A percentile compares a stretch with the other conserved stretches of the same genome.
Evolutionary conservation across 139 green algal genomes (phyloP).

Genomic region (Chlamydomonas schloesseri): DNA sequence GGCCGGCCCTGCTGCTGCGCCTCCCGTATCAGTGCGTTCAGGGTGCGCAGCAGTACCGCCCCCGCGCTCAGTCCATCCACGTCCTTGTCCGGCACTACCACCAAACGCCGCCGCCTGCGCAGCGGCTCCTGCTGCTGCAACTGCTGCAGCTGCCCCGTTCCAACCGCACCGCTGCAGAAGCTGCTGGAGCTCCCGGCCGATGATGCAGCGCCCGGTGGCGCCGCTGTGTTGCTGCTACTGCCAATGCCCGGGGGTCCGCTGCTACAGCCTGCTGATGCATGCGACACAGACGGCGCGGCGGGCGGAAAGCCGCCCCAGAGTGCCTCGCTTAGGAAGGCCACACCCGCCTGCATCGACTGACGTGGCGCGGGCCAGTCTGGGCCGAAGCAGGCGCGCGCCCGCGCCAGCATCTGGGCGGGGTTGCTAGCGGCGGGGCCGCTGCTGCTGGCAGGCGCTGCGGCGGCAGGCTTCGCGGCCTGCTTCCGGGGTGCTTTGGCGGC

Average conservation of each 20-base stretch:
- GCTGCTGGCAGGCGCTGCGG: not conserved
- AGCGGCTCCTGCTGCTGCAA: too few species aligned
- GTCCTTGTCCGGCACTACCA: conserved; percentile 26
- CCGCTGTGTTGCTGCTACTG: too few species aligned
- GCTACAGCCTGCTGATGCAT: not conserved
- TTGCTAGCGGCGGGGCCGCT: not conserved
- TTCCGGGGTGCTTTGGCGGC: too few species aligned
- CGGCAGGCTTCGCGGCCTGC: too few species aligned
- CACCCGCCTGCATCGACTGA: not conserved
- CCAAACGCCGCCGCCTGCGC: not conserved
- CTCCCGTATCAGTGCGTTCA: not conserved
- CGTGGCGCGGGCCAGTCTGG: conserved; percentile 5
- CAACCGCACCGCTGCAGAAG: not conserved
- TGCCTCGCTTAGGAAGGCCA: not conserved
- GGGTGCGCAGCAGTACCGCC: not conserved
- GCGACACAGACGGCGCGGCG: not conserved
- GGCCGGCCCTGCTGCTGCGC: too few species aligned
- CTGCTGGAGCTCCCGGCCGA: not conserved
- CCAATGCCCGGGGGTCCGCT: not conserved
- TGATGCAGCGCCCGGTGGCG: too few species aligned
- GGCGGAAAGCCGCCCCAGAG: not conserved
- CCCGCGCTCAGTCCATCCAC: not conserved
- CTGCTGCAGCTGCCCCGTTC: not conserved
- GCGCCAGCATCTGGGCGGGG: not conserved
- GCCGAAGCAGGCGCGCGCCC: not conserved